A percentile compares a stretch with the other conserved stretches of the same genome.
Conservation (phyloP, 1,284 basidiomycete species). For the Pseudozyma tsukubaensis region DNA sequence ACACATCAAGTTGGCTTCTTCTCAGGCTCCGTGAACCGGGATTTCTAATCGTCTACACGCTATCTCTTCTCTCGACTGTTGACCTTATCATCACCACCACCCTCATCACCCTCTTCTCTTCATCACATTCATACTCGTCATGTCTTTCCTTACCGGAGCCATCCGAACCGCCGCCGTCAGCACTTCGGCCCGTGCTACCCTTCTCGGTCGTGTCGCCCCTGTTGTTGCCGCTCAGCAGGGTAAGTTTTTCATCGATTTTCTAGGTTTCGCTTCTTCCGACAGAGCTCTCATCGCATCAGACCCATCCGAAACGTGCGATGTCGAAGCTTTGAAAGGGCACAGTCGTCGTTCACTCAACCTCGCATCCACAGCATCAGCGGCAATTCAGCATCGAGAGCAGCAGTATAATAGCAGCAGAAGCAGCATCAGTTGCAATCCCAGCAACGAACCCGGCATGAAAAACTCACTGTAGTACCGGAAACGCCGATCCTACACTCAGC, state of each 20-base stretch:
- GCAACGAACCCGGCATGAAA: background rate
- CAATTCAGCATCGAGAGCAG: background rate
- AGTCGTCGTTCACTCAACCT: background rate
- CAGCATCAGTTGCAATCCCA: conserved; percentile 2
- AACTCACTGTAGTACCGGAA: too few species aligned
- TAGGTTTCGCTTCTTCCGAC: conserved; percentile 9
- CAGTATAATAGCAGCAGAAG: background rate
- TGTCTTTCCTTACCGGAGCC: conserved; percentile 63
- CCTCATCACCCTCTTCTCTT: conserved; percentile 1
- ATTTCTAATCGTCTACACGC: conserved; percentile 1
- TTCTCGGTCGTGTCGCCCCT: conserved; percentile 44
- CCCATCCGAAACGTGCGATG: background rate
- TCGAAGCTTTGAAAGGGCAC: too few species aligned
- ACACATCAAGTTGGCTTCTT: conserved; percentile 14
- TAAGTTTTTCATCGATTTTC: conserved; percentile 19
- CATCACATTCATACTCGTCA: conserved; percentile 16
- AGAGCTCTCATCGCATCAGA: background rate
- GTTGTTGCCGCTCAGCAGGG: conserved; percentile 49
- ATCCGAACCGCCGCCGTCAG: conserved; percentile 61
- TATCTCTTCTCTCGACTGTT: background rate
- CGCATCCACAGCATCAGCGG: conserved; percentile 1
- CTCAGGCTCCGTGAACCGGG: conserved; percentile 4
- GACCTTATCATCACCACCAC: conserved; percentile 10
- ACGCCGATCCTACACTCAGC: too few species aligned
- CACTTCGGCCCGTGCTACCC: conserved; percentile 51